These are phyloP conservation scores for Aspergillus ochraceoroseus DNA, from an alignment of 2,329 filamentous ascomycete genomes.

Conservation along the genomic window DNA sequence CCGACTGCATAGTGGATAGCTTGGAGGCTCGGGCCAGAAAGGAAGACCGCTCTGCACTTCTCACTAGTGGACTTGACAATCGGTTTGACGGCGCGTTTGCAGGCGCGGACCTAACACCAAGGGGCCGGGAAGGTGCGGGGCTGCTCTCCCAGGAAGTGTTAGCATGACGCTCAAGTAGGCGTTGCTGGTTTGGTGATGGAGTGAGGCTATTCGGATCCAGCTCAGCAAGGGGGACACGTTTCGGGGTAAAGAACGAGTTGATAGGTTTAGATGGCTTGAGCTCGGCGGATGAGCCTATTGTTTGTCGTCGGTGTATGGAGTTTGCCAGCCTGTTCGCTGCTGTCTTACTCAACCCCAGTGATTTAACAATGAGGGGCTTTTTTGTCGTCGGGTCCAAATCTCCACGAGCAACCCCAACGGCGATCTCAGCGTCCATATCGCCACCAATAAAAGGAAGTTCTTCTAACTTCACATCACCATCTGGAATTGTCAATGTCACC, in stretches of 20 bases:
- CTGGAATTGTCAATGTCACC: constrained; percentile 68
- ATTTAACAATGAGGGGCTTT: constrained; percentile 49
- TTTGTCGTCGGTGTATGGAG: constrained; percentile 38
- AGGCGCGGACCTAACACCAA: constrained; percentile 33
- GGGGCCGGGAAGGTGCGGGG: constrained; percentile 42
- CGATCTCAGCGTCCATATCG: constrained; percentile 63
- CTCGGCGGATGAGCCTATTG: constrained; percentile 45
- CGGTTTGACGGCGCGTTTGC: constrained; percentile 34
- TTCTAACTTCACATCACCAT: constrained; percentile 58
- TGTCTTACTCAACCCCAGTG: constrained; percentile 22
- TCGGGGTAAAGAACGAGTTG: constrained; percentile 60
- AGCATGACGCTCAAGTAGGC: constrained; percentile 51
- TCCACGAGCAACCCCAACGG: constrained; percentile 69
- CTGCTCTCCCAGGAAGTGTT: constrained; percentile 53
- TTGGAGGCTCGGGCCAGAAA: constrained; percentile 39
- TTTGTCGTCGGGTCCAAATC: constrained; percentile 91
- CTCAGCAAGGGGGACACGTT: constrained; percentile 60
- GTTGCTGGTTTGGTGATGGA: constrained; percentile 60
- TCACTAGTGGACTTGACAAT: constrained; percentile 41
- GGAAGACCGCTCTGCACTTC: constrained; percentile 38
- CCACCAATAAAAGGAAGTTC: constrained; percentile 78
- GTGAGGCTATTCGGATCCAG: constrained; percentile 64
- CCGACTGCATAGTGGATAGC: constrained; percentile 44
- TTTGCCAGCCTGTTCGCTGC: constrained; percentile 32
- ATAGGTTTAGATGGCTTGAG: constrained; percentile 59